These are phyloP conservation scores for Suillus tomentosus DNA, from an alignment of 768 basidiomycete genomes.

Conservation along the genomic window DNA sequence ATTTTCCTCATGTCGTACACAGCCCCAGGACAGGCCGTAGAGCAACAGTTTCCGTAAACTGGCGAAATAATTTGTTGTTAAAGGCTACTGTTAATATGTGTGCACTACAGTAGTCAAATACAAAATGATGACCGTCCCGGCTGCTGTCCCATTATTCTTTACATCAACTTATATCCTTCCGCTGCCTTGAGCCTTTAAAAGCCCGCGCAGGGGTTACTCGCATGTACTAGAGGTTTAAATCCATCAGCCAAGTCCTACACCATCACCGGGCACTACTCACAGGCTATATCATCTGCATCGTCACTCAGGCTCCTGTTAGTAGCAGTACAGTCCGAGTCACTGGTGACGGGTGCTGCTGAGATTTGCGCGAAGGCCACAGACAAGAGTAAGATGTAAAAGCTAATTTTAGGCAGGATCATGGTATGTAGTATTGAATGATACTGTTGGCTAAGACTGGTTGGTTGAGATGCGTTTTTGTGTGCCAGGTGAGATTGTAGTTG, in stretches of 20 bases:
- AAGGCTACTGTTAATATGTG: neutral
- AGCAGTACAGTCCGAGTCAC: no score
- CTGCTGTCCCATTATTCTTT: neutral
- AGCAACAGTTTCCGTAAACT: neutral
- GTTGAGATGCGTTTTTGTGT: neutral
- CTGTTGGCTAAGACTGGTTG: neutral
- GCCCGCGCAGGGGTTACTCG: no score
- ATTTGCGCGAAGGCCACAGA: neutral
- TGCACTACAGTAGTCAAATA: neutral
- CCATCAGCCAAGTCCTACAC: neutral
- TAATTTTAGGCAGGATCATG: neutral
- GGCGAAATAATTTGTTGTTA: neutral
- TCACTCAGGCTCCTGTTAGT: no score
- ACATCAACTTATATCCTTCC: neutral
- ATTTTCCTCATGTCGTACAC: no score
- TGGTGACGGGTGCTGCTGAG: neutral
- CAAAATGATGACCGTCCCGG: neutral
- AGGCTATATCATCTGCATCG: neutral
- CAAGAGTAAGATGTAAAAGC: neutral
- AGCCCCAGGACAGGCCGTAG: no score
- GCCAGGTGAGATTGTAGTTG: neutral
- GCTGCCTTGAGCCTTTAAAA: neutral
- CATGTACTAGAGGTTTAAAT: neutral
- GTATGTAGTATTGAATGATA: neutral
- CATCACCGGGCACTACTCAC: neutral